These are phyloP conservation scores for Marchantia paleacea DNA, from an alignment of 225 moss, liverwort and hornwort genomes.

Conservation along the genomic window DNA sequence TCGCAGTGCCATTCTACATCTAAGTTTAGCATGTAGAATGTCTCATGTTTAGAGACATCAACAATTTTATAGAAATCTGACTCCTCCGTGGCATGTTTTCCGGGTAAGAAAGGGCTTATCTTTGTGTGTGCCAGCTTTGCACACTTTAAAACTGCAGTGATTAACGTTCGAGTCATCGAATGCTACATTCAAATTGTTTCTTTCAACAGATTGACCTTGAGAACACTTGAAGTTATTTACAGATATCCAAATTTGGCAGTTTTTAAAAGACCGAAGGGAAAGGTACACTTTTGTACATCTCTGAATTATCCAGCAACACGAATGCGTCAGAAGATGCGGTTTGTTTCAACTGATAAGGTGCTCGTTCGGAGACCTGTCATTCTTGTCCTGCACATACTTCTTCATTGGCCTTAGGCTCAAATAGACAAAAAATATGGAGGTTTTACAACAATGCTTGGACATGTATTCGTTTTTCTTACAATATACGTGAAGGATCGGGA, in stretches of 20 bases:
- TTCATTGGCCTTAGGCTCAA: neutral
- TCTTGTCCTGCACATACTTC: neutral
- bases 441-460: neutral
- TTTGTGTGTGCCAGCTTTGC: no score
- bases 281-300: constrained; percentile 11
- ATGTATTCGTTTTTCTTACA: neutral
- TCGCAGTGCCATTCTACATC: no score
- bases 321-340: neutral
- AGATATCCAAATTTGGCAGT: constrained; percentile 13
- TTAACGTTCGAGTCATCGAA: no score
- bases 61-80: no score
- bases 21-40: no score
- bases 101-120: no score
- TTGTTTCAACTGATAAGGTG: neutral
- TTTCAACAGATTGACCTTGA: neutral
- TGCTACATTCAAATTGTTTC: no score
- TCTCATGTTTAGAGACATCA: no score
- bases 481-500: no score
- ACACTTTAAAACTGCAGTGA: no score
- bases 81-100: no score
- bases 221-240: constrained; percentile 11
- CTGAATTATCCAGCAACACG: constrained; percentile 13
- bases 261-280: constrained; percentile 20
- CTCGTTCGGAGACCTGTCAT: neutral
- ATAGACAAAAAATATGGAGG: neutral